Conservation (phyloP, 2,329 filamentous ascomycete genomes). For the Aschersonia sp. region DNA sequence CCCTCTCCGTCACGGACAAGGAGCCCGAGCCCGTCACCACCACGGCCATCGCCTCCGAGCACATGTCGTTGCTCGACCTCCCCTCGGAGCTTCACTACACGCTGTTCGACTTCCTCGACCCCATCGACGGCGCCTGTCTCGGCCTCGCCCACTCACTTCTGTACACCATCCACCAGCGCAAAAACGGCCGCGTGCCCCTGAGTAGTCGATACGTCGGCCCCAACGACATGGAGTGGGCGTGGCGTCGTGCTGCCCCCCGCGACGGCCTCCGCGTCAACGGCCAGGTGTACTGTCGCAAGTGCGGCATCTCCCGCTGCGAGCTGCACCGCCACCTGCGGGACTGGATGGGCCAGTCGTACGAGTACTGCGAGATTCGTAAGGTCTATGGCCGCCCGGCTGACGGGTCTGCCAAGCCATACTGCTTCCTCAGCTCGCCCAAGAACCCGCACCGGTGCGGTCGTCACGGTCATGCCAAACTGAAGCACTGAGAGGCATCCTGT, state of each 20-base stretch:
- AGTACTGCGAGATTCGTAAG: slow-evolving; percentile 47
- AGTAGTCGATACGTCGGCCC: slow-evolving; percentile 42
- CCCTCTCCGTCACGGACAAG: slow-evolving; percentile 46
- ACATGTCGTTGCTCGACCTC: slow-evolving; percentile 34
- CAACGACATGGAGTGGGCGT: slow-evolving; percentile 50
- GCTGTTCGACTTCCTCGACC: slow-evolving; percentile 48
- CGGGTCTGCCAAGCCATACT: slow-evolving; percentile 32
- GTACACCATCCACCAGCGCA: slow-evolving; percentile 41
- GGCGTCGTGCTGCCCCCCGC: slow-evolving; percentile 38
- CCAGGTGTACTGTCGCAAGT: slow-evolving; percentile 48
- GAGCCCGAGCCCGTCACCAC: slow-evolving; percentile 36
- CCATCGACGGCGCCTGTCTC: slow-evolving; percentile 48
- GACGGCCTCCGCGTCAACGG: slow-evolving; percentile 37
- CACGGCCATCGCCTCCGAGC: slow-evolving; percentile 28
- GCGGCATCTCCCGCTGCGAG: slow-evolving; percentile 45
- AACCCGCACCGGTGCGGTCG: slow-evolving; percentile 44
- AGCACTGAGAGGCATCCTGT: too few species aligned
- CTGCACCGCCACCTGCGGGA: slow-evolving; percentile 46
- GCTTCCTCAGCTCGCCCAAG: slow-evolving; percentile 45
- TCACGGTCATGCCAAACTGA: slow-evolving; percentile 22
- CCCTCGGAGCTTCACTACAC: slow-evolving; percentile 45
- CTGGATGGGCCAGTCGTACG: slow-evolving; percentile 41
- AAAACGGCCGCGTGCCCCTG: slow-evolving; percentile 42
- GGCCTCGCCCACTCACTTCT: slow-evolving; percentile 43
- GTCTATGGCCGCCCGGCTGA: slow-evolving; percentile 37